Evolutionary conservation across 2,329 filamentous ascomycete species (phyloP).

Genomic region (Thelonectria olida): DNA sequence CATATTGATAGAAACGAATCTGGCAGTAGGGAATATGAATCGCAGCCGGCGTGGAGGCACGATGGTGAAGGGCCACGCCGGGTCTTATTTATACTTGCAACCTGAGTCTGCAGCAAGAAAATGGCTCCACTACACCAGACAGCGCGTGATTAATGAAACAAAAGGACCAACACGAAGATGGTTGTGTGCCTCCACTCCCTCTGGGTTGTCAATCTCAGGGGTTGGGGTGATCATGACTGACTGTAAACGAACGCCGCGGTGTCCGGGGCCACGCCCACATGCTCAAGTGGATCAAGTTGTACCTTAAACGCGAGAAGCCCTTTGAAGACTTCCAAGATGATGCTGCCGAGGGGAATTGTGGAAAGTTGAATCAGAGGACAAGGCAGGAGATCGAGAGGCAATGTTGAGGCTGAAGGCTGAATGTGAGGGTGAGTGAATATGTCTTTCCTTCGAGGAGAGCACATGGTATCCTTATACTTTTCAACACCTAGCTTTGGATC

Average conservation of each 20-base stretch:
- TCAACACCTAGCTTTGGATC: background rate
- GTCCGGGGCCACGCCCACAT: slow-evolving; percentile 6
- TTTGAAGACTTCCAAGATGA: slow-evolving; percentile 1
- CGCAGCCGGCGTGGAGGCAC: background rate
- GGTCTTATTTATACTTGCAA: slow-evolving; percentile 15
- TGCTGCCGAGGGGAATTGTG: background rate
- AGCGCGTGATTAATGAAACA: slow-evolving; percentile 22
- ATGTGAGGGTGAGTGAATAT: background rate
- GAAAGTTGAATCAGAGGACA: too few species aligned
- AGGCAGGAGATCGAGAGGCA: too few species aligned
- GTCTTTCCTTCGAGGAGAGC: background rate
- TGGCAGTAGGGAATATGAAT: background rate
- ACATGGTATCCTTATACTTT: background rate
- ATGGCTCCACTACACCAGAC: slow-evolving; percentile 11
- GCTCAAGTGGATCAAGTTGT: slow-evolving; percentile 7
- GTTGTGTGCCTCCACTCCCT: slow-evolving; percentile 10
- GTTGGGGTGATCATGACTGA: slow-evolving; percentile 7
- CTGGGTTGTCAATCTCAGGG: slow-evolving; percentile 13
- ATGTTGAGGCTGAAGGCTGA: too few species aligned
- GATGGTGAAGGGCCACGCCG: slow-evolving; percentile 3
- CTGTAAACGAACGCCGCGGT: slow-evolving; percentile 9
- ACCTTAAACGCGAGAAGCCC: background rate
- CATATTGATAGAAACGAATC: background rate
- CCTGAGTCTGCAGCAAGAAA: background rate
- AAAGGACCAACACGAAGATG: slow-evolving; percentile 19